Conservation (phyloP, 83 land plant genomes). For the Picea mariana region DNA sequence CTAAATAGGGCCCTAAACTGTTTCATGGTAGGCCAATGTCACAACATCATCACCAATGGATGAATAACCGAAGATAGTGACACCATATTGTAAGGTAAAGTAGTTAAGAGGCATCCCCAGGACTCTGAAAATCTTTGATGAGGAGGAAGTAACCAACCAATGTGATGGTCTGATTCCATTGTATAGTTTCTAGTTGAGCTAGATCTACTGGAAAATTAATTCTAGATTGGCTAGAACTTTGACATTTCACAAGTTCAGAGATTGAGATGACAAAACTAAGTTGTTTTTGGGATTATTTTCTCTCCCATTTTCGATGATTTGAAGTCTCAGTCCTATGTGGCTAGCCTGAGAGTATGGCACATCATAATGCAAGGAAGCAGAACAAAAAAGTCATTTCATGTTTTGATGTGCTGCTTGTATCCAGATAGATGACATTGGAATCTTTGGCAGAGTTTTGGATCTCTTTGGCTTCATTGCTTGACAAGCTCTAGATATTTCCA, state of each 20-base stretch:
- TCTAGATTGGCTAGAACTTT: not conserved
- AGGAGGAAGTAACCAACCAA: not conserved
- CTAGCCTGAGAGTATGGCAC: not conserved
- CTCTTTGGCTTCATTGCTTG: not conserved
- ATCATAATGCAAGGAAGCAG: not conserved
- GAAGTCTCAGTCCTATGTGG: not conserved
- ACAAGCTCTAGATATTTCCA: not conserved
- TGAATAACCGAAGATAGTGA: conserved; percentile 35
- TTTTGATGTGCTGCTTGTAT: conserved; percentile 1
- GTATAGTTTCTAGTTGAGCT: not conserved
- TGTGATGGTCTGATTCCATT: too few species aligned
- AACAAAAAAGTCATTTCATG: not conserved
- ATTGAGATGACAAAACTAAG: not conserved
- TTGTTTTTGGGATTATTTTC: not conserved
- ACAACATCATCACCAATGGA: conserved; percentile 37
- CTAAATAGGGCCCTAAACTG: conserved; percentile 41
- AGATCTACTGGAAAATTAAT: conserved; percentile 4
- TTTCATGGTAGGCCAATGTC: conserved; percentile 24
- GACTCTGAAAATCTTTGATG: not conserved
- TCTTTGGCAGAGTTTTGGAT: not conserved
- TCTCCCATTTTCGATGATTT: conserved; percentile 5
- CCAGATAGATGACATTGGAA: not conserved
- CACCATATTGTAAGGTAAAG: not conserved
- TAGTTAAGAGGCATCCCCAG: not conserved
- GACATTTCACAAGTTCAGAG: not conserved